Percentiles rank a stretch among this genome's conserved stretches.
These are phyloP conservation scores for Centrapalus pauciflorus DNA, from an alignment of 129 eudicot species.

Conservation along the genomic window DNA sequence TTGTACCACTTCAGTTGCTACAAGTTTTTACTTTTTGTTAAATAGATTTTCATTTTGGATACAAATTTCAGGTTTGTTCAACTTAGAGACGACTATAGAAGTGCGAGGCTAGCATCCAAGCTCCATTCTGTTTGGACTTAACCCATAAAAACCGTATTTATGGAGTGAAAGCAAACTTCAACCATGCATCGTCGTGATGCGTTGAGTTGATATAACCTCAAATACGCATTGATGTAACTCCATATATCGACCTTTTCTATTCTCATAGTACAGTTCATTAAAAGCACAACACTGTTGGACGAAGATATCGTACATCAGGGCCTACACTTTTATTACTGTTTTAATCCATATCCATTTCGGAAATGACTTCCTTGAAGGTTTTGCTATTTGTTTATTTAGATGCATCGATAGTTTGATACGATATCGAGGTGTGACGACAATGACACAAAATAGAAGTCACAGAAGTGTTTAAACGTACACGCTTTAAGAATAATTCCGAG, in stretches of 20 bases:
- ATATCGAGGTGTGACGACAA: too few species aligned
- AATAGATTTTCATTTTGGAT: neutral
- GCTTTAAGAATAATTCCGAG: too few species aligned
- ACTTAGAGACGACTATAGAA: conserved; percentile 80
- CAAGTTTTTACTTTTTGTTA: conserved; percentile 3
- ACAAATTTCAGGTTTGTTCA: conserved; percentile 57
- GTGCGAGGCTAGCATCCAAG: conserved; percentile 70
- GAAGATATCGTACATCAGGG: too few species aligned
- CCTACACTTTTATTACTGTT: too few species aligned
- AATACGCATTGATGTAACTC: neutral
- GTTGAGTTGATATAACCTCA: neutral
- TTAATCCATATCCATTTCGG: too few species aligned
- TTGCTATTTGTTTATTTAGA: too few species aligned
- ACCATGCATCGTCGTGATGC: neutral
- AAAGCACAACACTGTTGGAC: too few species aligned
- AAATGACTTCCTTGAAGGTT: too few species aligned
- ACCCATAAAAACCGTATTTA: conserved; percentile 28
- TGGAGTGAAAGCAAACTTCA: too few species aligned
- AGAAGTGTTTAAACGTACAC: too few species aligned
- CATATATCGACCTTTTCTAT: neutral
- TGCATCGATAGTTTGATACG: too few species aligned
- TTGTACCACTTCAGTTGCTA: neutral
- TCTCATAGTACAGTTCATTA: neutral
- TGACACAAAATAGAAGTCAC: too few species aligned
- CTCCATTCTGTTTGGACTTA: conserved; percentile 64